These are phyloP conservation scores for Emergomyces orientalis DNA, from an alignment of 2,329 filamentous ascomycete genomes.

Conservation along the genomic window DNA sequence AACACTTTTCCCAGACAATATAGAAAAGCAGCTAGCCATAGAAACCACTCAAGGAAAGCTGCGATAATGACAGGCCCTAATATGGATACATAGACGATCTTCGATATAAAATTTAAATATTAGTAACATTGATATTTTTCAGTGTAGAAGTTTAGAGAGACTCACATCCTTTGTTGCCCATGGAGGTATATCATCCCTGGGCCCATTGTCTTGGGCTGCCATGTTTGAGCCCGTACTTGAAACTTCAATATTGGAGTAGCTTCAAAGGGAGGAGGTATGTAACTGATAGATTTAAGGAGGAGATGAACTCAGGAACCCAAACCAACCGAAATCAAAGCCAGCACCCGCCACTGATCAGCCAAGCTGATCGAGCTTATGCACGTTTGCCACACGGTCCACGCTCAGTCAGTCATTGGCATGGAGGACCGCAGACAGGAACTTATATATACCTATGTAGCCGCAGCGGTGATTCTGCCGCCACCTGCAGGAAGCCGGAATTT, in stretches of 20 bases:
- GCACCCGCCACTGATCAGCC: background rate
- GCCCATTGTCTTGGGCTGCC: background rate
- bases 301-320: background rate
- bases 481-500: background rate
- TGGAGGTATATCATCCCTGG: conserved; percentile 18
- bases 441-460: background rate
- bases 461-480: background rate
- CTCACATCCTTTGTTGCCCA: conserved; percentile 34
- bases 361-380: background rate
- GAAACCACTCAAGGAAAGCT: conserved; percentile 82
- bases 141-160: conserved; percentile 8
- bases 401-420: background rate
- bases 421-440: background rate
- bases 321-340: background rate
- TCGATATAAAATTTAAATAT: conserved; percentile 8
- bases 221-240: background rate
- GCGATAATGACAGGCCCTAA: conserved; percentile 73
- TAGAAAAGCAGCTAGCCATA: conserved; percentile 88
- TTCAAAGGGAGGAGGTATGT: background rate
- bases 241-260: background rate
- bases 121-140: background rate
- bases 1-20: conserved; percentile 88
- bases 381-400: background rate
- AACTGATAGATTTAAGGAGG: background rate
- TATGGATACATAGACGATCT: conserved; percentile 81